Base-by-base conservation (phyloP, 371 early-diverging fungal species). In the Mortierella sp. region DNA sequence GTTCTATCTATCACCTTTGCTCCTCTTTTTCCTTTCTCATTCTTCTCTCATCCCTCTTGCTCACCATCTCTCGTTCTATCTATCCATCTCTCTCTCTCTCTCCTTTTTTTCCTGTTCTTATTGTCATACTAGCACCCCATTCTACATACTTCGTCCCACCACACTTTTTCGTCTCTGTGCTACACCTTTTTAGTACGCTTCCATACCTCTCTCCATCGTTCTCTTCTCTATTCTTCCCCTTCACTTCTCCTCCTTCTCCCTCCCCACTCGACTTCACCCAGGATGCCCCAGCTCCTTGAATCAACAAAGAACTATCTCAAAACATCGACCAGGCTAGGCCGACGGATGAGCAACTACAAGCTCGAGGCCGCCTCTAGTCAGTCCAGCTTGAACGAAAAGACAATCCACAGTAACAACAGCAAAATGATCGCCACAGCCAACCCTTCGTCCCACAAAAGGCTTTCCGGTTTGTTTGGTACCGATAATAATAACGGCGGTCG, bases 281-380 rank as follows among this genome's bases (percentile, higher is more conserved):
- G 34, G 48, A 85, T 85, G 82, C 16, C 80, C 10, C 86, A 85
- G 73, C 34, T 85, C 38, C 70, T 85, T 28, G 82, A 85, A 80
- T 82, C 86, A 13, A 85, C 86, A 4, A 68, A 75, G 52, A 77
- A 79, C 55, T 85, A 82, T 68, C 80, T 85, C 44, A 82, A 79
- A 50, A 70, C 77, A 9, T 82, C 86, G 13, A 81, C 82, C 60
- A 65, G 54, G n/a, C 71, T 85, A 16, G 86, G 86, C 28, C 80
- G 86, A 52, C 77, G 82, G 19, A 80, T 85, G 86, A 85, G 82
- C 80, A 57, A 58, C 57, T 72, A 79, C 75, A 78, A 71, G 24
- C 79, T 81, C 31, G 85, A 77, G 63, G 60, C 50, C 7, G 31
- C 58, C 54, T 55, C 57, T 21, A 65, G 48, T 76, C 65, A 65